Evolutionary conservation across 257 asterid genomes (phyloP).

Genomic region (Osmanthus fragrans): DNA sequence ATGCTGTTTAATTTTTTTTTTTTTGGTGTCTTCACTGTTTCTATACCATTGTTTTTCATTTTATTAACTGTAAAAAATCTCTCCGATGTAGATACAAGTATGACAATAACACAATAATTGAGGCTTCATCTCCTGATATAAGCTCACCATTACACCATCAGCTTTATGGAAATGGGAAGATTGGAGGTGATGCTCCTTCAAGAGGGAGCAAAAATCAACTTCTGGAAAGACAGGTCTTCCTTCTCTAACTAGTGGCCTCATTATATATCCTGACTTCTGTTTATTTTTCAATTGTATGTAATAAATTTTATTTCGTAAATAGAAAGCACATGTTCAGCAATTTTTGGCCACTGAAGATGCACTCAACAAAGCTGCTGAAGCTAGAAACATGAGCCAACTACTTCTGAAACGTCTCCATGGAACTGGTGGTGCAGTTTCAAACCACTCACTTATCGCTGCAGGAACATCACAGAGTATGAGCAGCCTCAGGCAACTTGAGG

Average conservation of each 20-base stretch:
- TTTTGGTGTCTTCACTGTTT: background rate
- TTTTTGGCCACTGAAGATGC: slow-evolving; percentile 98
- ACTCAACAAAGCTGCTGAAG: slow-evolving; percentile 96
- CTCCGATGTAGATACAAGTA: slow-evolving; percentile 73
- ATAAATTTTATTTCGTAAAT: slow-evolving; percentile 18
- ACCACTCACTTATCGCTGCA: slow-evolving; percentile 58
- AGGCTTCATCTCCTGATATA: slow-evolving; percentile 81
- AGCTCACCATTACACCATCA: slow-evolving; percentile 91
- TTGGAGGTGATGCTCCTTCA: slow-evolving; percentile 73
- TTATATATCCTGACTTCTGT: background rate
- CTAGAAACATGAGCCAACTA: slow-evolving; percentile 71
- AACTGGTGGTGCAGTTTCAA: slow-evolving; percentile 70
- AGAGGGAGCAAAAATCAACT: slow-evolving; percentile 93
- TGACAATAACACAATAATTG: slow-evolving; percentile 84
- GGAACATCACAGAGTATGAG: slow-evolving; percentile 92
- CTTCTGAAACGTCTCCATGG: slow-evolving; percentile 91
- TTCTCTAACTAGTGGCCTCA: slow-evolving; percentile 11
- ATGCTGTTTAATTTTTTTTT: background rate
- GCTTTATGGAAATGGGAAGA: slow-evolving; percentile 89
- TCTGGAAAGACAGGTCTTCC: slow-evolving; percentile 92
- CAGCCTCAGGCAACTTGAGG: slow-evolving; percentile 99
- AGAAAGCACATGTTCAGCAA: slow-evolving; percentile 99
- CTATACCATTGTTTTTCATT: slow-evolving; percentile 2
- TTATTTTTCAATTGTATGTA: background rate
- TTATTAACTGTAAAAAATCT: background rate